phyloP scores from a whole-genome alignment of 2,329 filamentous ascomycete genomes.

The Exophiala xenobiotica region DNA sequence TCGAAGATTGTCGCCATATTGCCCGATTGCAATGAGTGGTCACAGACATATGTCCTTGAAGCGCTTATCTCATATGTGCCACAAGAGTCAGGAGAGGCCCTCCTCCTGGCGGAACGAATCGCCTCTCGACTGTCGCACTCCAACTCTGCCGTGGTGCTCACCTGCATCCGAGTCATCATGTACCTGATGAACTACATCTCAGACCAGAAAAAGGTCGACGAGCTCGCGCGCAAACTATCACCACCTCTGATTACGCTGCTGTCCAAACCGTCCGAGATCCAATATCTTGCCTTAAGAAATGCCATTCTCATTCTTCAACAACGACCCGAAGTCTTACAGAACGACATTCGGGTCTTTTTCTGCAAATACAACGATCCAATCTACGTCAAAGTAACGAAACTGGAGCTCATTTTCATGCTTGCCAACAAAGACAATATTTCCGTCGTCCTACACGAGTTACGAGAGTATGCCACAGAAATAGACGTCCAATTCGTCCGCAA shows the following conservation, averaged over 20 bases:
- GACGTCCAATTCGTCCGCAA: constrained; percentile 99
- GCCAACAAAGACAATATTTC: constrained; percentile 94
- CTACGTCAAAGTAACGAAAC: constrained; percentile 98
- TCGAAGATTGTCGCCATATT: constrained; percentile 98
- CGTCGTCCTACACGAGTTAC: constrained; percentile 87
- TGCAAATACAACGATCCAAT: constrained; percentile 99
- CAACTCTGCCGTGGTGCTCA: constrained; percentile 93
- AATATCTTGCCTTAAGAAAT: constrained; percentile 92
- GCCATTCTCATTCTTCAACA: constrained; percentile 90
- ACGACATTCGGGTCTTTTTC: constrained; percentile 98
- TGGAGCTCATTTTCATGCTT: constrained; percentile 98
- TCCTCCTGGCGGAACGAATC: constrained; percentile 88
- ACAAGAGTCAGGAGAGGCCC: constrained; percentile 82
- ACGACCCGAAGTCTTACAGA: constrained; percentile 86
- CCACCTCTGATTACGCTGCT: constrained; percentile 91
- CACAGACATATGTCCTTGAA: constrained; percentile 97
- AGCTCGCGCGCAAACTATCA: constrained; percentile 87
- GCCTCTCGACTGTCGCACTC: constrained; percentile 94
- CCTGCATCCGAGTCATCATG: constrained; percentile 91
- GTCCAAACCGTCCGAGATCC: constrained; percentile 96
- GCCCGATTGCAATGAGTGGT: constrained; percentile 94
- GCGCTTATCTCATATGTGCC: constrained; percentile 97
- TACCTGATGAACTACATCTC: constrained; percentile 99
- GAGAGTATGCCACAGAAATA: constrained; percentile 96
- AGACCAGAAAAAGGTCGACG: constrained; percentile 82